Evolutionary conservation across 108 stramenopile species (phyloP).

Genomic region (Parmales sp.): DNA sequence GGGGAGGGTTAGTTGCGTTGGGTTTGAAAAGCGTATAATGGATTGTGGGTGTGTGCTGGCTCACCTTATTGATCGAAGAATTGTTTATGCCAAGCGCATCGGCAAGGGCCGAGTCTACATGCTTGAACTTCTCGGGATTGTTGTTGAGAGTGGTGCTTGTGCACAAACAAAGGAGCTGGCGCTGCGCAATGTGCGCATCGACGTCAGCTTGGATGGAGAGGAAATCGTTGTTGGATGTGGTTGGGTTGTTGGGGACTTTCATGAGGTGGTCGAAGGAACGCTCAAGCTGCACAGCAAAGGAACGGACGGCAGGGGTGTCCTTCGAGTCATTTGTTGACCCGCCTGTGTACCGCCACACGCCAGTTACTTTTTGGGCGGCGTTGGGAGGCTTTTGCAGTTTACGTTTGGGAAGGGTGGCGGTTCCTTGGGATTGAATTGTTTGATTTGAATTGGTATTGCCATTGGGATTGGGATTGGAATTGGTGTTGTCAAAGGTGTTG

Average conservation of each 20-base stretch:
- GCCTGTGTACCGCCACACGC: not conserved
- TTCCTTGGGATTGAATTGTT: no score
- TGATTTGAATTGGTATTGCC: no score
- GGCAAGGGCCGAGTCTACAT: no score
- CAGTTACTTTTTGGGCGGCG: not conserved
- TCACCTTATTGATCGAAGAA: no score
- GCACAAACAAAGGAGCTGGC: not conserved
- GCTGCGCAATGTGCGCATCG: not conserved
- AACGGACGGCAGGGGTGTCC: not conserved
- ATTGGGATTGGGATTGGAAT: not conserved
- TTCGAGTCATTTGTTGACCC: not conserved
- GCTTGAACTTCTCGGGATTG: no score
- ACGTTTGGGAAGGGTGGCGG: no score
- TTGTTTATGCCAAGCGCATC: no score
- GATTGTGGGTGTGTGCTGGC: no score
- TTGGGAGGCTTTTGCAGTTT: no score
- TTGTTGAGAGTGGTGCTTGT: no score
- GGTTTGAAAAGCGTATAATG: no score
- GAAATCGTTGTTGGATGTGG: not conserved
- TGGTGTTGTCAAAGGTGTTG: not conserved
- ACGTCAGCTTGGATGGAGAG: conserved; percentile 1
- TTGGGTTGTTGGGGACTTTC: not conserved
- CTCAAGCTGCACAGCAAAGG: not conserved
- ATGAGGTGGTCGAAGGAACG: not conserved
- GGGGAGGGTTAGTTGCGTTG: no score